Conservation (phyloP, 2,329 filamentous ascomycete genomes). For the Cladophialophora carrionii region DNA sequence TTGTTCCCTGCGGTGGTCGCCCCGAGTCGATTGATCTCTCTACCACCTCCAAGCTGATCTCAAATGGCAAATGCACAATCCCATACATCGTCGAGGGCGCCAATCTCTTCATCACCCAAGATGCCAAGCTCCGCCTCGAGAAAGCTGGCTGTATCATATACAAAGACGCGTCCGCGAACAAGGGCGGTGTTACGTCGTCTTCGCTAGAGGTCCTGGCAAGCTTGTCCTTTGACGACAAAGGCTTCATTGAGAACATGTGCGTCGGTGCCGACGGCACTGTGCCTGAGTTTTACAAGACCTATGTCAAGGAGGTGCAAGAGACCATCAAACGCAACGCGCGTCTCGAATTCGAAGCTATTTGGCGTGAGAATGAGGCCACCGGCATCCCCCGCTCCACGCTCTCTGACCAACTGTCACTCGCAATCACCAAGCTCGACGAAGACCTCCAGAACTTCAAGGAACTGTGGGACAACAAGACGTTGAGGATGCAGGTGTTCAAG, state of each 20-base stretch:
- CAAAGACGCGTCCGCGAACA: conserved; percentile 98
- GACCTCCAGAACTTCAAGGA: conserved; percentile 85
- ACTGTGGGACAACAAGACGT: conserved; percentile 80
- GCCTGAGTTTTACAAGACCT: conserved; percentile 88
- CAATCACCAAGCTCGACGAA: conserved; percentile 96
- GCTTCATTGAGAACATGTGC: conserved; percentile 94
- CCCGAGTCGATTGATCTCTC: conserved; percentile 95
- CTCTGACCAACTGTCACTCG: conserved; percentile 84
- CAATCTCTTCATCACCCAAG: conserved; percentile 98
- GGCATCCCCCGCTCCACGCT: conserved; percentile 80
- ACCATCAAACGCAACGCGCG: conserved; percentile 89
- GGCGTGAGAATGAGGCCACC: conserved; percentile 86
- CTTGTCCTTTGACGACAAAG: conserved; percentile 86
- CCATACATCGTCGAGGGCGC: conserved; percentile 97
- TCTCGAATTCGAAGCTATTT: conserved; percentile 97
- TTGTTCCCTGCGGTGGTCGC: conserved; percentile 94
- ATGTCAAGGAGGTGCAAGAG: conserved; percentile 87
- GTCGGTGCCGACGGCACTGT: conserved; percentile 73
- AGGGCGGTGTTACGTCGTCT: conserved; percentile 96
- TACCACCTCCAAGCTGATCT: conserved; percentile 83
- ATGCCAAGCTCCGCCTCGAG: conserved; percentile 93
- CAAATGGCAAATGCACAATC: conserved; percentile 81
- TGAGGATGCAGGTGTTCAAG: conserved; percentile 75
- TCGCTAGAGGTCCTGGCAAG: conserved; percentile 95
- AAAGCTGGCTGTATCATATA: conserved; percentile 92